phyloP scores from a whole-genome alignment of 1,284 basidiomycete genomes.

The Cryptococcus jaspeensis region DNA sequence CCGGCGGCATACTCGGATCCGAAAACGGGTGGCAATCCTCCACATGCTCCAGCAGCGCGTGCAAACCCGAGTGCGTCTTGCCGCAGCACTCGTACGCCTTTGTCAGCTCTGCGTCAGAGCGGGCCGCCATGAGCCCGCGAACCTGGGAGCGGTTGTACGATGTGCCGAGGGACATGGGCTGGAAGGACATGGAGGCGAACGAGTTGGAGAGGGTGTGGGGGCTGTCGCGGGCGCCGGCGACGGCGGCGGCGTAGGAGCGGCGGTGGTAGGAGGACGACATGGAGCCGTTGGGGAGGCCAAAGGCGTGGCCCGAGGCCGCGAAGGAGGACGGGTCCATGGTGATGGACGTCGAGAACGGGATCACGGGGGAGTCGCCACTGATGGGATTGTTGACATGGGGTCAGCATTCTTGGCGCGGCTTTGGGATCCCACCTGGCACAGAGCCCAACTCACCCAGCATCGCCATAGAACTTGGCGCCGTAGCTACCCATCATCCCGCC shows the following conservation, averaged over 20 bases:
- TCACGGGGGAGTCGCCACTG: conserved; percentile 38
- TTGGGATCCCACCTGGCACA: too few relatives aligned
- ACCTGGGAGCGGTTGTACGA: conserved; percentile 44
- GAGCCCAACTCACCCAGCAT: conserved; percentile 32
- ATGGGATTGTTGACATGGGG: background rate
- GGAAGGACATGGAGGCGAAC: conserved; percentile 42
- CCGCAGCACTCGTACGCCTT: conserved; percentile 47
- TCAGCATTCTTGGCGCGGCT: conserved; percentile 2
- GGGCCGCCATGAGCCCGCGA: conserved; percentile 37
- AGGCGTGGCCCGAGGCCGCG: conserved; percentile 32
- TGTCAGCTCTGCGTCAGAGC: conserved; percentile 42
- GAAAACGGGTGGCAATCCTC: conserved; percentile 46
- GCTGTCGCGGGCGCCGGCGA: conserved; percentile 21
- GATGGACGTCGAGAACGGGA: conserved; percentile 43
- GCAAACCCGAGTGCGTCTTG: conserved; percentile 36
- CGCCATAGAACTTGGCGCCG: conserved; percentile 46
- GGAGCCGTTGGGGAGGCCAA: conserved; percentile 26
- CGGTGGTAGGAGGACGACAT: conserved; percentile 39
- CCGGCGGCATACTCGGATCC: conserved; percentile 28
- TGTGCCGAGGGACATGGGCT: conserved; percentile 34
- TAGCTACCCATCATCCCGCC: conserved; percentile 32
- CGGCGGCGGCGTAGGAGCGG: conserved; percentile 45
- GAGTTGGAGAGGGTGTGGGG: conserved; percentile 35
- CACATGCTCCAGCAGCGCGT: conserved; percentile 46
- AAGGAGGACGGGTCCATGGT: conserved; percentile 45